phyloP scores from a whole-genome alignment of 306 rosid species.

The Ormosia emarginata region DNA sequence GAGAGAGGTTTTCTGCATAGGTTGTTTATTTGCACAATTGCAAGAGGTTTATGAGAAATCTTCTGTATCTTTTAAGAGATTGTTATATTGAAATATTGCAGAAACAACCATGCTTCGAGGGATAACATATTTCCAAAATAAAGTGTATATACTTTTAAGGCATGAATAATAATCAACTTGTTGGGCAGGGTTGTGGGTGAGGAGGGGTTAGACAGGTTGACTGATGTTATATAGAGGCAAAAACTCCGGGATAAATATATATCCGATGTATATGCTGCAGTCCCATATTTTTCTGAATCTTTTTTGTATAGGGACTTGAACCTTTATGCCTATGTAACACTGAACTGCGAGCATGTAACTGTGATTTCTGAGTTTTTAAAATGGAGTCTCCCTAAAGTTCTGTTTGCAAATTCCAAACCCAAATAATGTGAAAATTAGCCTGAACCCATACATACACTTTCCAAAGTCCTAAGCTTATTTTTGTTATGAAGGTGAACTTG shows the following conservation, averaged over 20 bases:
- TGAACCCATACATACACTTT: neutral
- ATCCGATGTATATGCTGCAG: neutral
- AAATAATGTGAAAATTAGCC: neutral
- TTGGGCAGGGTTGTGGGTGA: neutral
- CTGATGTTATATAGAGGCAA: neutral
- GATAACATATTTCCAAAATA: slow-evolving; percentile 10
- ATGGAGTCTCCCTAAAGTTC: neutral
- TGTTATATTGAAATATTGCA: slow-evolving; percentile 9
- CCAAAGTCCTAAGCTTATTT: neutral
- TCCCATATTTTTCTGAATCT: neutral
- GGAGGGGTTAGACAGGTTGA: too few species aligned
- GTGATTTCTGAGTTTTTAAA: neutral
- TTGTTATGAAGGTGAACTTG: too few species aligned
- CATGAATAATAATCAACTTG: neutral
- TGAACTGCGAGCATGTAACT: neutral
- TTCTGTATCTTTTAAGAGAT: neutral
- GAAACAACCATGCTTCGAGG: neutral
- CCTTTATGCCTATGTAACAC: neutral
- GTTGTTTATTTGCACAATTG: neutral
- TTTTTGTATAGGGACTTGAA: neutral
- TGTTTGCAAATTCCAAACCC: neutral
- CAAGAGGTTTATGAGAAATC: neutral
- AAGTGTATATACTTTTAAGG: neutral
- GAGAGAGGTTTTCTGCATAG: slow-evolving; percentile 64
- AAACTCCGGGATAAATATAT: neutral